Evolutionary conservation across 768 basidiomycete genomes (phyloP).

Genomic region (Russula emetica): DNA sequence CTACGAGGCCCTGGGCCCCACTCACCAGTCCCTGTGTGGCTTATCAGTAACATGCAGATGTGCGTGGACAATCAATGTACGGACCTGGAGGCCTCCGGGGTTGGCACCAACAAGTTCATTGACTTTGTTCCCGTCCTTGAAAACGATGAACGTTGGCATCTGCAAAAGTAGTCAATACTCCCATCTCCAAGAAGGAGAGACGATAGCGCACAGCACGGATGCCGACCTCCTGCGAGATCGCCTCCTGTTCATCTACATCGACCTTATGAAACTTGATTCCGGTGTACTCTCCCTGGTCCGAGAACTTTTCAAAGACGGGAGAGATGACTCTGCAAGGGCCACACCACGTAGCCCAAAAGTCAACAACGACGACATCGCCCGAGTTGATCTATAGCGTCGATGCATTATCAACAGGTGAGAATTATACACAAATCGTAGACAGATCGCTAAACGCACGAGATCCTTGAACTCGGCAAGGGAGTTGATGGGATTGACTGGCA

Average conservation of each 20-base stretch:
- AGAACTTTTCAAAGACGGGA: constrained; percentile 60
- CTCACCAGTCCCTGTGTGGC: not conserved
- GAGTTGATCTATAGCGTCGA: constrained; percentile 41
- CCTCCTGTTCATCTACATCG: constrained; percentile 57
- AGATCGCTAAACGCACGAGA: constrained; percentile 38
- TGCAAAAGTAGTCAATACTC: constrained; percentile 4
- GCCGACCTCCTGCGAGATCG: constrained; percentile 54
- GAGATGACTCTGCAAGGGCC: constrained; percentile 65
- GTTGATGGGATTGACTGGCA: not conserved
- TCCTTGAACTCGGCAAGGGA: not conserved
- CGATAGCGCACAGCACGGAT: constrained; percentile 52
- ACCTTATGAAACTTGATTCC: constrained; percentile 65
- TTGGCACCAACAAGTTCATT: constrained; percentile 47
- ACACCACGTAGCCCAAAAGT: constrained; percentile 80
- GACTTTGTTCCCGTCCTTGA: constrained; percentile 38
- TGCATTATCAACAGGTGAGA: constrained; percentile 10
- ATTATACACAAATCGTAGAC: not conserved
- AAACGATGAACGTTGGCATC: constrained; percentile 46
- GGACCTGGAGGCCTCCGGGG: constrained; percentile 41
- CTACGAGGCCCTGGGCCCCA: too few species aligned
- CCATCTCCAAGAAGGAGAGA: not conserved
- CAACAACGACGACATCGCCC: constrained; percentile 48
- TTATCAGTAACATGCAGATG: not conserved
- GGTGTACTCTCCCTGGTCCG: constrained; percentile 31
- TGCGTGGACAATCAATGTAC: not conserved